These are phyloP conservation scores for Podila epicladia DNA, from an alignment of 192 early-diverging fungal genomes.

Conservation along the genomic window DNA sequence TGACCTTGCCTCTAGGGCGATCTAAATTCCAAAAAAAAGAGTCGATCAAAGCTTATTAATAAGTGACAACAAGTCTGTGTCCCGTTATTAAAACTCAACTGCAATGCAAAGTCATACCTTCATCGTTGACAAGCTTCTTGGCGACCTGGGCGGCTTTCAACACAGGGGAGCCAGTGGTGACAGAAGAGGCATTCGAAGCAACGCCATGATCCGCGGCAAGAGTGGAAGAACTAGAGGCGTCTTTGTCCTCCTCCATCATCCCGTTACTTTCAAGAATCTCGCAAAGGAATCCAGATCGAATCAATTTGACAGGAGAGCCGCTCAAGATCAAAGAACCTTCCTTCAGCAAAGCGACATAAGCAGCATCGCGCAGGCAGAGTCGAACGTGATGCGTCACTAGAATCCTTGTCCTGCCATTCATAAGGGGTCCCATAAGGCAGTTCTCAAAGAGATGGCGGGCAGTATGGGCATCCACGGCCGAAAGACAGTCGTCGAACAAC, in stretches of 20 bases:
- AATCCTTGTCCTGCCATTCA: slow-evolving; percentile 83
- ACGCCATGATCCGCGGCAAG: slow-evolving; percentile 31
- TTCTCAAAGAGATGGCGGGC: slow-evolving; percentile 81
- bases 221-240: slow-evolving; percentile 19
- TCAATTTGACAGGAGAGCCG: slow-evolving; percentile 51
- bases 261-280: slow-evolving; percentile 53
- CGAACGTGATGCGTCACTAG: slow-evolving; percentile 89
- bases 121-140: slow-evolving; percentile 56
- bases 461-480: slow-evolving; percentile 86
- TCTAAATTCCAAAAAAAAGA: slow-evolving; percentile 16
- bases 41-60: not conserved
- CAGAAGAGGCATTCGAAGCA: slow-evolving; percentile 20
- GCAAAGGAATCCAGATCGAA: slow-evolving; percentile 39
- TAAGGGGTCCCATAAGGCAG: slow-evolving; percentile 76
- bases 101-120: slow-evolving; percentile 36
- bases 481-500: slow-evolving; percentile 88
- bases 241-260: slow-evolving; percentile 49
- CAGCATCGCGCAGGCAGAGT: slow-evolving; percentile 64
- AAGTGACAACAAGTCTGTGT: not conserved
- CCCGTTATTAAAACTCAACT: not conserved
- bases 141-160: slow-evolving; percentile 26
- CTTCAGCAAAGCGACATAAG: slow-evolving; percentile 66
- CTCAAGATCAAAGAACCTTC: slow-evolving; percentile 43
- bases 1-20: slow-evolving; percentile 84
- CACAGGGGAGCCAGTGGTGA: slow-evolving; percentile 14